These are phyloP conservation scores for Aspergillus sp. DNA, from an alignment of 2,329 filamentous ascomycete species.

Conservation along the genomic window DNA sequence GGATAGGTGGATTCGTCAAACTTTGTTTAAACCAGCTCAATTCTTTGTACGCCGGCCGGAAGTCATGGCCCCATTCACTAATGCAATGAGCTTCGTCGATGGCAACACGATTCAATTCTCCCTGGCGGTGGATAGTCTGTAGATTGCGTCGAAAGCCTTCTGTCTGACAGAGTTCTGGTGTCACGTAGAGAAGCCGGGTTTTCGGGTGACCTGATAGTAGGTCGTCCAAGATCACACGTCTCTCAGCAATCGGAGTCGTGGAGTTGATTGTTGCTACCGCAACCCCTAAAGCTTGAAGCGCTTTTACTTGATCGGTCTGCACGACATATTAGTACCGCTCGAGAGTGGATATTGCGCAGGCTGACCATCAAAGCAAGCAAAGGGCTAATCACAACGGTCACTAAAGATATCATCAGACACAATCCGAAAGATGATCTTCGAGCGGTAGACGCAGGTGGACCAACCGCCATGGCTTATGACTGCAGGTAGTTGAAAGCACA, in stretches of 20 bases:
- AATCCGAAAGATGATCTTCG: background rate
- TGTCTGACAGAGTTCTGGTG: constrained; percentile 81
- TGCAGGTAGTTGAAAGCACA: constrained; percentile 90
- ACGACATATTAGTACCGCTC: background rate
- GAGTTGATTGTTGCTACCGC: constrained; percentile 85
- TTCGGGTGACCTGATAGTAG: constrained; percentile 83
- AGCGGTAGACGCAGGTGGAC: constrained; percentile 37
- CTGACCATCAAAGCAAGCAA: constrained; percentile 83
- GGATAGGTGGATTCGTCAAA: constrained; percentile 71
- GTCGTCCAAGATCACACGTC: constrained; percentile 71
- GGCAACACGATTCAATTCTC: constrained; percentile 81
- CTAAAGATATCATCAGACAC: constrained; percentile 44
- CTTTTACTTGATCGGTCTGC: constrained; percentile 87
- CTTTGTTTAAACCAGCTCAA: constrained; percentile 78
- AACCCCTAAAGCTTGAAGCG: constrained; percentile 72
- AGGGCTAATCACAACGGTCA: constrained; percentile 88
- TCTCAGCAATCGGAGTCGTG: constrained; percentile 67
- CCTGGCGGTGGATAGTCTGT: constrained; percentile 72
- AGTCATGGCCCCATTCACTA: constrained; percentile 97
- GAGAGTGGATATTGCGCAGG: background rate
- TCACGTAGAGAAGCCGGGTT: constrained; percentile 86
- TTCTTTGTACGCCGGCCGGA: constrained; percentile 86
- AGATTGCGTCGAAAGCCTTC: constrained; percentile 76
- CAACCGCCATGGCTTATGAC: constrained; percentile 82
- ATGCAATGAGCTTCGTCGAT: constrained; percentile 97